Conservation (phyloP, 2,329 filamentous ascomycete species). For the Aspergillus tubingensis region DNA sequence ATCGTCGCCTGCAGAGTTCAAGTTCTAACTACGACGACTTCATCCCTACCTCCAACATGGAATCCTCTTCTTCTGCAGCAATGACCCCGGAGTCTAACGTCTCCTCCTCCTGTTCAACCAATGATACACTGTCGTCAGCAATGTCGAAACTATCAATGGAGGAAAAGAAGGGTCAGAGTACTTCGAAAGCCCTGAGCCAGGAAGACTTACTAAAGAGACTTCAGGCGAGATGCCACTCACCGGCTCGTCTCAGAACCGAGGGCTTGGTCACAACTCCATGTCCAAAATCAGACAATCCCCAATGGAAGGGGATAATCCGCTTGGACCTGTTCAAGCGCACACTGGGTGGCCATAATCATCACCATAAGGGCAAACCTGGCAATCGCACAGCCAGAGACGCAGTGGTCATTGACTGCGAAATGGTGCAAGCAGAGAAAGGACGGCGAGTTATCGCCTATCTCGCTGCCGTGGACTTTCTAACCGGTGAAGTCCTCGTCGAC, state of each 20-base stretch:
- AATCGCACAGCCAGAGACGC: conserved; percentile 20
- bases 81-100: too few relatives aligned
- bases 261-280: background rate
- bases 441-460: conserved; percentile 39
- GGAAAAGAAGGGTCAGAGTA: too few relatives aligned
- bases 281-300: background rate
- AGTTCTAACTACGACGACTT: too few relatives aligned
- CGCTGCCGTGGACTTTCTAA: conserved; percentile 49
- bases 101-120: too few relatives aligned
- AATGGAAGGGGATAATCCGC: background rate
- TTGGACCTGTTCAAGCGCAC: background rate
- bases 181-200: background rate
- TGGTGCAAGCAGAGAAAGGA: conserved; percentile 42
- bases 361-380: too few relatives aligned
- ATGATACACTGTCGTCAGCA: too few relatives aligned
- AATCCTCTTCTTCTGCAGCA: too few relatives aligned
- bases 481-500: conserved; percentile 50
- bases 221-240: background rate
- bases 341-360: background rate
- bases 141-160: too few relatives aligned
- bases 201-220: background rate
- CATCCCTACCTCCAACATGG: too few relatives aligned
- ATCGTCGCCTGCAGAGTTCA: too few relatives aligned
- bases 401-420: conserved; percentile 53
- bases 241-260: background rate